Base-by-base conservation (phyloP, 768 basidiomycete genomes). In the Amanita exitialis region DNA sequence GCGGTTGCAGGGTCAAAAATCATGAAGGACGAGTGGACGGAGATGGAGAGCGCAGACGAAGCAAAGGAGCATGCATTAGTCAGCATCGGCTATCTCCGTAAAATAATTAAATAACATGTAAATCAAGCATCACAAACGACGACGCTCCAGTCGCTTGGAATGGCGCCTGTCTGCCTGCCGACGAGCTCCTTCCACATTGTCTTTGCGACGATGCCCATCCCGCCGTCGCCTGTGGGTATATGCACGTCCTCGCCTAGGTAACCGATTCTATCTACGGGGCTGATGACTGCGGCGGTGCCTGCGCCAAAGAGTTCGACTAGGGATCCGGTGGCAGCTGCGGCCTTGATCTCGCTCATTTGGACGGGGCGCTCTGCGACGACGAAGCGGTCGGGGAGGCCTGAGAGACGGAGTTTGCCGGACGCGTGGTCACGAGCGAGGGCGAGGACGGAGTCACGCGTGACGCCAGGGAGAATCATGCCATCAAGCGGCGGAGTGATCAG, bases 381-480 rank as follows among this genome's bases (percentile, higher is more conserved):
- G 39, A 90, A 66, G 27, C 75, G 72, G 3, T 73, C 66, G 1
- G 86, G 69, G 35, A 90, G 69, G 13, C 75, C 73, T 3, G 70
- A 52, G 15, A 89, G 62, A 1, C 57, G 62, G 15, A 64, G 61
- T 52, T 67, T 67, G 37, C 73, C 61, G 7, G 80, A 70, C 0
- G 71, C 68, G 56, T 90, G 88, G 7, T 80, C 82, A 13, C 78
- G 69, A 3, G 80, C 77, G 39, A 97, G 82, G 0, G 73, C 59
- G 35, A 96, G 76, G 38, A 89, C 82, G 23, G 90, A 92, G 59
- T 87, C 86, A 55, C 94, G 82, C 6, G 93, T 96, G 21, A 97
- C 81, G 41, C 94, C 91, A 2, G 93, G 92, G 1, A 98, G 79
- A 59, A 97, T 90, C 67, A 90, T 86, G 45, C 93, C 92, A 62